Conservation (phyloP, 2,329 filamentous ascomycete genomes). For the Pochonia chlamydosporia region DNA sequence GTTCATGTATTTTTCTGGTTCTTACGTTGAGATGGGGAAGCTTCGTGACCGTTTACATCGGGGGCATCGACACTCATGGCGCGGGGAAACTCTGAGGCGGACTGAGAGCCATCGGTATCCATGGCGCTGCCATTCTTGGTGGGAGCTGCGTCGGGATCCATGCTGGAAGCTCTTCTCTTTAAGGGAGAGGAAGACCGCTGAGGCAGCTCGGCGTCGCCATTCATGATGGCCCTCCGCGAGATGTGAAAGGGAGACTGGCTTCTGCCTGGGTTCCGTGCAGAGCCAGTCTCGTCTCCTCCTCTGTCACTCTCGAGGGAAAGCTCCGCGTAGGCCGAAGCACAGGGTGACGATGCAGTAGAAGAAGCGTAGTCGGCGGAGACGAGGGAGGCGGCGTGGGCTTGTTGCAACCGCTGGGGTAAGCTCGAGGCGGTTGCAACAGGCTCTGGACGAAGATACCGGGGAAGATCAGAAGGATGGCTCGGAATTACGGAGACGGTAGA, state of each 20-base stretch:
- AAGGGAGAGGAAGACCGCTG: conserved; percentile 60
- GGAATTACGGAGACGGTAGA: too few species aligned
- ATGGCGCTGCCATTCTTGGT: conserved; percentile 36
- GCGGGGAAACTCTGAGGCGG: conserved; percentile 23
- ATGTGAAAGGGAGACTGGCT: conserved; percentile 48
- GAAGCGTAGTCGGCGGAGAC: conserved; percentile 43
- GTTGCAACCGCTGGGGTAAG: conserved; percentile 2
- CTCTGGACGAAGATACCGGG: conserved; percentile 35
- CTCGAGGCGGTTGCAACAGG: conserved; percentile 33
- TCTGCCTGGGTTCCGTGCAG: conserved; percentile 32
- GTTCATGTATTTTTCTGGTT: background rate
- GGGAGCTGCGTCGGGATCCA: conserved; percentile 44
- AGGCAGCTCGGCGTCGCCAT: conserved; percentile 50
- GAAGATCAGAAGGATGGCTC: conserved; percentile 20
- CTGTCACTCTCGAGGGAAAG: conserved; percentile 52
- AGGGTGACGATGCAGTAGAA: conserved; percentile 53
- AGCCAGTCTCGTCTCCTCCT: conserved; percentile 39
- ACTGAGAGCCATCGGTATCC: conserved; percentile 34
- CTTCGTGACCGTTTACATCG: conserved; percentile 16
- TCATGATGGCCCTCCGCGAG: conserved; percentile 51
- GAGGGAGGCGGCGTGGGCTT: conserved; percentile 25
- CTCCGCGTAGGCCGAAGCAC: conserved; percentile 48
- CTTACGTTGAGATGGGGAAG: conserved; percentile 6
- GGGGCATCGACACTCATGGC: conserved; percentile 36
- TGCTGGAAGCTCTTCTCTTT: conserved; percentile 58